Conservation (phyloP, 2,329 filamentous ascomycete species). For the Trichoderma sp. region DNA sequence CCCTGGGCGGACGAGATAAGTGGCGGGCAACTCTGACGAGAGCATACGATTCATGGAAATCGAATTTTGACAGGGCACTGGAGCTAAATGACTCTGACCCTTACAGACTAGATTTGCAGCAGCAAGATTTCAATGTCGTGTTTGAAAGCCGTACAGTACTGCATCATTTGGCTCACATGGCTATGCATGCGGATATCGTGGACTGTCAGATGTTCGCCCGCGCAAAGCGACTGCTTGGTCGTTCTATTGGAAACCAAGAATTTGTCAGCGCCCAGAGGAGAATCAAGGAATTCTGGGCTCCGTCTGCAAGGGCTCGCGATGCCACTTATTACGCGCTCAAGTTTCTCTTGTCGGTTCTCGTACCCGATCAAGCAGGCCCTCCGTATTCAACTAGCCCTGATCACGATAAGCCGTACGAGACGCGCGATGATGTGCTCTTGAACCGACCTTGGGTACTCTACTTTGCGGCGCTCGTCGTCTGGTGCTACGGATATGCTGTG, state of each 20-base stretch:
- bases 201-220: slow-evolving; percentile 96
- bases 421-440: slow-evolving; percentile 83
- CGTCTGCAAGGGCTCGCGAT: slow-evolving; percentile 82
- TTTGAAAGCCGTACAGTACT: slow-evolving; percentile 88
- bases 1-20: slow-evolving; percentile 83
- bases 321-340: slow-evolving; percentile 90
- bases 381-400: slow-evolving; percentile 44
- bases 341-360: slow-evolving; percentile 81
- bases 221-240: slow-evolving; percentile 79
- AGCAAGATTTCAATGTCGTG: slow-evolving; percentile 65
- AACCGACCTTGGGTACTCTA: slow-evolving; percentile 96
- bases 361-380: slow-evolving; percentile 50
- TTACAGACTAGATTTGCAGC: slow-evolving; percentile 55
- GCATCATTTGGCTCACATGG: slow-evolving; percentile 95
- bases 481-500: slow-evolving; percentile 90
- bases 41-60: slow-evolving; percentile 92
- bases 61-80: slow-evolving; percentile 83
- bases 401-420: slow-evolving; percentile 65
- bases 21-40: slow-evolving; percentile 84
- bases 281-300: slow-evolving; percentile 89
- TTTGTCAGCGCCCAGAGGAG: slow-evolving; percentile 76
- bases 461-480: slow-evolving; percentile 87
- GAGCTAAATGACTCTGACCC: slow-evolving; percentile 61
- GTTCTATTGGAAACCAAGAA: slow-evolving; percentile 80
- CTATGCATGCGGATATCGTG: slow-evolving; percentile 96